Base-by-base conservation (phyloP, 2,329 filamentous ascomycete species). In the Lithohypha guttulata region DNA sequence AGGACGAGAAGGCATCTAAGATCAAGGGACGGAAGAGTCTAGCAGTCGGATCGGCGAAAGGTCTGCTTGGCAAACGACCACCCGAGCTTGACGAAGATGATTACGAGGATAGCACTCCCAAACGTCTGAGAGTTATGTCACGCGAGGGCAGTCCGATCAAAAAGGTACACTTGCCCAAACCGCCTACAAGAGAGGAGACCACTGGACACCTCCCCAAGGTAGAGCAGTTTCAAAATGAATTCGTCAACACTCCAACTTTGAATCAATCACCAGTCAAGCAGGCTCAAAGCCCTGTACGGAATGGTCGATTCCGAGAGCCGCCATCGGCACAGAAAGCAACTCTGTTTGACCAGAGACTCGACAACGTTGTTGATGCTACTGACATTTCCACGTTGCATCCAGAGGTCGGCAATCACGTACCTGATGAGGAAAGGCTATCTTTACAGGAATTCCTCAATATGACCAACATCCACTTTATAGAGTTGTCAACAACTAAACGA, bases 401-500 rank as follows among this genome's bases (percentile, higher is more conserved):
- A 13, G 35, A 39, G 14, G 9, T n/a, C 9, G 29, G 11, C 32
- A 25, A 47, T 25, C 32, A 42, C 20, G 41, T 34, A 62, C 34
- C 53, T 2, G 60, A 70, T 29, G 58, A 63, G 4, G 70, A 75
- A n/a, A 68, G 67, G 15, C 86, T 94, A 39, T 81, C 87, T 31
- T 69, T 98, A 2, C 85, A 94, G 51, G 83, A 94, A 38, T 98
- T 98, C 61, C 65, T 98, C 30, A 84, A 93, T 46, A 79, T 94
- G 77, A 95, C 89, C 2, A 93, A 84, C 43, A 94, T 98, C 53
- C 84, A 87, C 39, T 98, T 98, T 63, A 95, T 98, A 83, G 91
- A 98, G 57, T 69, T 98, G 34, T 94, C 81, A n/a, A 94, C 89
- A 0, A 95, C 87, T 1, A 96, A 96, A 58, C 73, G 89, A 49